Evolutionary conservation across 1,139 yeast species (phyloP).

Genomic region (Geotrichum cucujoidarum): DNA sequence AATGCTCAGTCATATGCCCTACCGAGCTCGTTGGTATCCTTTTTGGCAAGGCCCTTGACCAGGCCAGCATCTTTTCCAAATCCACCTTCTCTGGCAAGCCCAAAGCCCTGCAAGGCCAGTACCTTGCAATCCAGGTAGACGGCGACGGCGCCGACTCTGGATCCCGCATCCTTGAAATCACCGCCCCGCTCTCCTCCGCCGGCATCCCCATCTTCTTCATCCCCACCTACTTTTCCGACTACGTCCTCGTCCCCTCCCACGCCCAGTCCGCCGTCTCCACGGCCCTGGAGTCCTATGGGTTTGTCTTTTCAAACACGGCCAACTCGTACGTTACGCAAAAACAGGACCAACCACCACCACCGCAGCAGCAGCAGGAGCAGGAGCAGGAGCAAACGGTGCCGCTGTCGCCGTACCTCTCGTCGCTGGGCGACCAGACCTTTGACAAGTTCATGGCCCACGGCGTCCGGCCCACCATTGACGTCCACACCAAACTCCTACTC

Average conservation of each 20-base stretch:
- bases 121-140: slow-evolving; percentile 55
- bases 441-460: slow-evolving; percentile 2
- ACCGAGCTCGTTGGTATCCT: slow-evolving; percentile 37
- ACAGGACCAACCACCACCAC: no score
- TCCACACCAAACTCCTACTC: slow-evolving; percentile 43
- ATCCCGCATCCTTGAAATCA: slow-evolving; percentile 52
- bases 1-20: slow-evolving; percentile 53
- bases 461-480: slow-evolving; percentile 44
- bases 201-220: slow-evolving; percentile 58
- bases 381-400: not conserved
- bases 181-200: slow-evolving; percentile 56
- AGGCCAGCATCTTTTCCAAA: not conserved
- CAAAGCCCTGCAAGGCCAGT: slow-evolving; percentile 44
- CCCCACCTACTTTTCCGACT: slow-evolving; percentile 62
- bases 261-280: slow-evolving; percentile 45
- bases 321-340: slow-evolving; percentile 28
- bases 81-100: not conserved
- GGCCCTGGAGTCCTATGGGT: slow-evolving; percentile 44
- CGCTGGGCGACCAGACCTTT: slow-evolving; percentile 9
- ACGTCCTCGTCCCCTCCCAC: slow-evolving; percentile 52
- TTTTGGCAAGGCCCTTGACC: slow-evolving; percentile 33
- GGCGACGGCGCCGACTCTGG: slow-evolving; percentile 58
- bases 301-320: slow-evolving; percentile 43
- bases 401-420: slow-evolving; percentile 12
- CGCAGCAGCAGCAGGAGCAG: not conserved